phyloP scores from a whole-genome alignment of 2,329 filamentous ascomycete genomes.

The Aspergillus felis region DNA sequence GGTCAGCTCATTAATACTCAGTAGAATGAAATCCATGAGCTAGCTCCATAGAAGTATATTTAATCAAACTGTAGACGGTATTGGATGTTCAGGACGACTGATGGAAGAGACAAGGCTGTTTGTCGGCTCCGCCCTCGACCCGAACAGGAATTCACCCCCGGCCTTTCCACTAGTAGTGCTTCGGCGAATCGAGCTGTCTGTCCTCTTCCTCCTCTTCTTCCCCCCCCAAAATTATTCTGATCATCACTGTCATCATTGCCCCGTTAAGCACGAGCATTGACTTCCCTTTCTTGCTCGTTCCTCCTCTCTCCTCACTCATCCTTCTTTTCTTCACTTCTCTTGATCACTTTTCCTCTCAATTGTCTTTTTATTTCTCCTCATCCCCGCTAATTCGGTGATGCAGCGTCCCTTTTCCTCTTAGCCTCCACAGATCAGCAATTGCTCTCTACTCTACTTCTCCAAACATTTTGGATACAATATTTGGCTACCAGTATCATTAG shows the following conservation, averaged over 20 bases:
- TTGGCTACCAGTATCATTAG: neutral
- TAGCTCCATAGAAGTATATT: neutral
- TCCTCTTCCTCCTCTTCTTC: constrained; percentile 14
- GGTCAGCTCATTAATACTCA: neutral
- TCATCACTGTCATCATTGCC: constrained; percentile 5
- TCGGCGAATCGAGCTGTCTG: constrained; percentile 16
- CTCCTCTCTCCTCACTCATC: constrained; percentile 1
- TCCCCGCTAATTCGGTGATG: constrained; percentile 16
- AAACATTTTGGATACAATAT: neutral
- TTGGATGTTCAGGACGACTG: neutral
- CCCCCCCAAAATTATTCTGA: neutral
- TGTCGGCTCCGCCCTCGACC: constrained; percentile 9
- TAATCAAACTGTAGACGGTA: neutral
- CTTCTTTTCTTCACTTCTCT: constrained; percentile 5
- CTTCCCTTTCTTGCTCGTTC: constrained; percentile 1
- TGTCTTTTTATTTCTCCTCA: constrained; percentile 9
- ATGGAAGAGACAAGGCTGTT: neutral
- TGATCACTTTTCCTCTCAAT: constrained; percentile 14
- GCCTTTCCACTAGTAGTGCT: constrained; percentile 8
- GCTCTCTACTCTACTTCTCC: constrained; percentile 3
- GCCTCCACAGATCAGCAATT: constrained; percentile 15
- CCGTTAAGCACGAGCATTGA: neutral
- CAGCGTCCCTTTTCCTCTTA: constrained; percentile 15
- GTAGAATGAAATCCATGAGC: neutral
- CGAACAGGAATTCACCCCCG: constrained; percentile 3